Conservation (phyloP, 495 filamentous ascomycete species). For the Lasiosphaeria hispida region DNA sequence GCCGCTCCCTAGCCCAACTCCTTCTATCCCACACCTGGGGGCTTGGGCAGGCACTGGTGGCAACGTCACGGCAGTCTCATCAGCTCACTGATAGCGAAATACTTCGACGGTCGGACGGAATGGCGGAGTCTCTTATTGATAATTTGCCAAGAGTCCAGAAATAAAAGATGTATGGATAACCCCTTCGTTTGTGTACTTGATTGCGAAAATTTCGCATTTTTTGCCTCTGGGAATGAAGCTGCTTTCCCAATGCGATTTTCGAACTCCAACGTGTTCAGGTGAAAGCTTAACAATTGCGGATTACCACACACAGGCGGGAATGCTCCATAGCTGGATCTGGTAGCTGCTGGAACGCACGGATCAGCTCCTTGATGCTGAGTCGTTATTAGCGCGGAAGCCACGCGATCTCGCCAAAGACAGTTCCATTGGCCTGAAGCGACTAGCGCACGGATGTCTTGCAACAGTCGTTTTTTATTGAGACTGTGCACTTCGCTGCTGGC, state of each 20-base stretch:
- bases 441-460: background rate
- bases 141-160: no score
- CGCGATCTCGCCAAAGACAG: background rate
- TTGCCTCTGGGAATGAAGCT: background rate
- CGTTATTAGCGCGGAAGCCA: background rate
- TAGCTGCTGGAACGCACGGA: slow-evolving; percentile 1
- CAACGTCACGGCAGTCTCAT: slow-evolving; percentile 9
- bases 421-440: background rate
- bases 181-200: no score
- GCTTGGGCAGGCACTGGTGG: slow-evolving; percentile 10
- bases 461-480: no score
- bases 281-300: no score
- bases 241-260: no score
- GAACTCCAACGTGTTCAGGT: no score
- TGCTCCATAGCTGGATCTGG: no score
- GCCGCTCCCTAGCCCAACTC: slow-evolving; percentile 1
- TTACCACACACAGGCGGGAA: no score
- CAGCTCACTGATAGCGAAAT: background rate
- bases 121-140: background rate
- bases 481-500: no score
- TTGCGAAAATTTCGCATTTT: no score
- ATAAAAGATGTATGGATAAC: no score
- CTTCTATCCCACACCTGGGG: no score
- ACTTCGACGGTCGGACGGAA: background rate
- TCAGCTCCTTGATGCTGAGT: background rate